Base-by-base conservation (phyloP, 768 basidiomycete genomes). In the Mycena sanguinolenta region DNA sequence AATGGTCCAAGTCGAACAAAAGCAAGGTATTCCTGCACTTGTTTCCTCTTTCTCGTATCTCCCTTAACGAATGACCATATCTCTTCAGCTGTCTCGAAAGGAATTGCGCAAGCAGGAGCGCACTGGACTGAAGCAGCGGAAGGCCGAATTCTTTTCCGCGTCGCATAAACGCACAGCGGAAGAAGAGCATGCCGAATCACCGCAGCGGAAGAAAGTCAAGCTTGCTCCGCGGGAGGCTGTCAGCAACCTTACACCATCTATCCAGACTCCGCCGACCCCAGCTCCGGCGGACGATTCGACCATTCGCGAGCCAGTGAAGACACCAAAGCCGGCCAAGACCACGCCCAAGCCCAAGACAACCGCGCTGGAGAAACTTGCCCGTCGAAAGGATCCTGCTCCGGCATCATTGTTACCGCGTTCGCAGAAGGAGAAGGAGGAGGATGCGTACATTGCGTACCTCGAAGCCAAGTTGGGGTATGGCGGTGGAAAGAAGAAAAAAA, bases 361-460 rank as follows among this genome's bases (percentile, higher is more conserved):
- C 1, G 77, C 83, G 1, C 75, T 84, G 14, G 82, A 83, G 58
- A 84, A 78, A 68, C 78, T 82, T 25, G 77, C 67, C 0, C 72
- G 67, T 5, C 75, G 74, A 0, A 62, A 72, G 50, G 64, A 61
- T 60, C 30, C 72, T 44, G 21, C 60, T 30, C 73, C 70, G 19
- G 21, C n/a, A 23, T 63, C 57, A 27, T 9, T 63, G 5, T 54
- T 44, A 27, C 73, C 81, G 28, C 82, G 79, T 28, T 79, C 79
- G 8, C 82, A 77, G 36, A 80, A 82, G 65, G 88, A 94, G 69
- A 80, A 84, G 34, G 87, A 92, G 38, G 97, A 99, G 74, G 96
- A 97, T 75, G 86, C 87, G 0, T 95, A 97, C 76, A 98, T 98
- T 52, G 86, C 90, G 0, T 91, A 93, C 80, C 82, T 98, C 14